Base-by-base conservation (phyloP, 2,329 filamentous ascomycete species). In the Metarhizium sp. region DNA sequence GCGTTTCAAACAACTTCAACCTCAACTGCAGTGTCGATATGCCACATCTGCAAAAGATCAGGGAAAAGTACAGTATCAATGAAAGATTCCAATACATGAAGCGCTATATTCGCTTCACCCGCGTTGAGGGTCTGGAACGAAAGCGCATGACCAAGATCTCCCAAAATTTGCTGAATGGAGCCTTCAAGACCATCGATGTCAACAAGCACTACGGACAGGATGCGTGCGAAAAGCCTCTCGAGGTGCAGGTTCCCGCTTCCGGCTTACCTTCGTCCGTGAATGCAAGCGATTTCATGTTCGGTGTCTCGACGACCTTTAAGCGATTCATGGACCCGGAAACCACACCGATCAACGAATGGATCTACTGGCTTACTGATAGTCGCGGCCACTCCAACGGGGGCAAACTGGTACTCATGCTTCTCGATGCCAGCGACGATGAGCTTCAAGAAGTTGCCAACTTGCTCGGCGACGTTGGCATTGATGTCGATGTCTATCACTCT, bases 351-450 rank as follows among this genome's bases (percentile, higher is more conserved):
- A 76, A 78, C 58, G 80, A 83, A 63, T 83, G 80, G 80, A 74
- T 77, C 5, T 81, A 78, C 66, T 83, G 80, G 80, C 71, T 83
- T 57, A 82, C 80, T 2, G 77, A 83, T 62, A 75, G 77, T 57
- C 73, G 74, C 50, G 79, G 79, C 48, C 69, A 73, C 53, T 79
- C 78, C 36, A 83, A 83, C 59, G 80, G 80, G 18, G 80, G 74
- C 48, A 81, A 81, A 64, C 69, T 83, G 55, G 65, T 83, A 11
- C 69, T 82, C 5, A 71, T 80, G 62, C 73, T 83, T 2, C 64
- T 82, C 14, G 78, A 80, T 58, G 79, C 79, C 10, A 75, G 69
- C 6, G 73, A 78, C 50, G 71, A 75, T 34, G 72, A 82, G 64
- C 73, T 82, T 6, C 67, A 75, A 38, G 72, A 79, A 46, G 76